Evolutionary conservation across 805 yeast genomes (phyloP).

Genomic region (Ogataea populi-albae): DNA sequence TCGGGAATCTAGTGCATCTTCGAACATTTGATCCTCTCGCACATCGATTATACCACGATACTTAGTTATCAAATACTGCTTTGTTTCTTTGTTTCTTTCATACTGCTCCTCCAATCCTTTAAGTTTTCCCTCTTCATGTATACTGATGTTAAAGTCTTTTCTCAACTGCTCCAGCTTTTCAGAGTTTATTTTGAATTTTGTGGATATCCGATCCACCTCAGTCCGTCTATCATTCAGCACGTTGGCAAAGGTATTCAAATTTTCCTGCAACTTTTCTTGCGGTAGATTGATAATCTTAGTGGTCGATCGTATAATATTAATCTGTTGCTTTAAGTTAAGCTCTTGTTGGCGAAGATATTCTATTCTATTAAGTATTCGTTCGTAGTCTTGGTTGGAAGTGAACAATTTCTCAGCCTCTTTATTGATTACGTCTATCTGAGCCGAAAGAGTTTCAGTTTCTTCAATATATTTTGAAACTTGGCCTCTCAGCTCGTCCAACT

Average conservation of each 20-base stretch:
- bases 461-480: conserved; percentile 44
- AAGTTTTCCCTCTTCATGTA: conserved; percentile 55
- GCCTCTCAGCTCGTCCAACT: conserved; percentile 40
- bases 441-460: conserved; percentile 49
- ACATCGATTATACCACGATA: conserved; percentile 6
- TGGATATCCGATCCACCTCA: conserved; percentile 11
- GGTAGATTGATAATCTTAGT: conserved; percentile 46
- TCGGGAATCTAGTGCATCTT: conserved; percentile 5
- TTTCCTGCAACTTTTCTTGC: conserved; percentile 37
- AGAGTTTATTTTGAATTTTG: conserved; percentile 17
- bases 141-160: conserved; percentile 34
- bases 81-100: conserved; percentile 17
- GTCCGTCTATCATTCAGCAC: conserved; percentile 25
- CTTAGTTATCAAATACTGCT: conserved; percentile 11
- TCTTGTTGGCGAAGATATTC: conserved; percentile 54
- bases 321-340: conserved; percentile 46
- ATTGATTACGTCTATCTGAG: conserved; percentile 51
- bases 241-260: conserved; percentile 41
- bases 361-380: conserved; percentile 60
- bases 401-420: conserved; percentile 61
- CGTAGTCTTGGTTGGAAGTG: conserved; percentile 77
- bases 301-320: conserved; percentile 46
- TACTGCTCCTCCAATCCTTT: conserved; percentile 32
- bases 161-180: conserved; percentile 25
- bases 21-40: conserved; percentile 10